Conservation (phyloP, 345 rosid species). For the Camelina sativa region DNA sequence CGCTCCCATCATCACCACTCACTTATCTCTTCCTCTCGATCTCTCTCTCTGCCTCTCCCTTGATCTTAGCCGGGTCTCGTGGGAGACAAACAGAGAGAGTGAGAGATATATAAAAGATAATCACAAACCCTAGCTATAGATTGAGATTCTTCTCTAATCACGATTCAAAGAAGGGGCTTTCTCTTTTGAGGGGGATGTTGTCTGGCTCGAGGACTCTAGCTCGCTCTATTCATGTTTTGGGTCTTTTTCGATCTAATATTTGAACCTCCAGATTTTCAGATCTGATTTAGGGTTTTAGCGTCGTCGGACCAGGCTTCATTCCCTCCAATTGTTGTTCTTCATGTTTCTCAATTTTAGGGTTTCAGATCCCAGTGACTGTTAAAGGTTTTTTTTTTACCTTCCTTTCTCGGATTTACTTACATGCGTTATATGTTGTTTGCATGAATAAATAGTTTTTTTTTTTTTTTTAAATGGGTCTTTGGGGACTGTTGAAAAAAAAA, state of each 20-base stretch:
- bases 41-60: conserved; percentile 53
- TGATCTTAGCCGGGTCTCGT: conserved; percentile 64
- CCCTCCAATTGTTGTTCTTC: conserved; percentile 77
- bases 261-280: conserved; percentile 23
- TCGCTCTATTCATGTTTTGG: conserved; percentile 39
- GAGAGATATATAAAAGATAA: conserved; percentile 2
- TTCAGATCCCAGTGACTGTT: conserved; percentile 22
- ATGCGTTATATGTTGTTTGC: conserved; percentile 17
- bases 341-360: conserved; percentile 29
- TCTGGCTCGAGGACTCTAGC: conserved; percentile 88
- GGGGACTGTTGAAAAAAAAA: conserved; percentile 32
- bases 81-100: conserved; percentile 53
- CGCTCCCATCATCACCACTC: conserved; percentile 44
- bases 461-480: conserved; percentile 1
- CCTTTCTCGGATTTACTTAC: neutral
- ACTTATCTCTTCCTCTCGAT: conserved; percentile 39
- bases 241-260: conserved; percentile 24
- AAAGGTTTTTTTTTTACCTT: conserved; percentile 45
- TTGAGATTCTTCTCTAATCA: neutral
- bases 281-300: conserved; percentile 48
- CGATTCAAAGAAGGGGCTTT: conserved; percentile 43
- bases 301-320: conserved; percentile 99
- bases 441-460: neutral
- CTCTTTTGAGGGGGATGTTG: conserved; percentile 92
- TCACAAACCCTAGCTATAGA: conserved; percentile 31